Percentiles rank a stretch among this genome's conserved stretches.
Conservation (phyloP, 2,329 filamentous ascomycete species). For the Alternaria postmessia region DNA sequence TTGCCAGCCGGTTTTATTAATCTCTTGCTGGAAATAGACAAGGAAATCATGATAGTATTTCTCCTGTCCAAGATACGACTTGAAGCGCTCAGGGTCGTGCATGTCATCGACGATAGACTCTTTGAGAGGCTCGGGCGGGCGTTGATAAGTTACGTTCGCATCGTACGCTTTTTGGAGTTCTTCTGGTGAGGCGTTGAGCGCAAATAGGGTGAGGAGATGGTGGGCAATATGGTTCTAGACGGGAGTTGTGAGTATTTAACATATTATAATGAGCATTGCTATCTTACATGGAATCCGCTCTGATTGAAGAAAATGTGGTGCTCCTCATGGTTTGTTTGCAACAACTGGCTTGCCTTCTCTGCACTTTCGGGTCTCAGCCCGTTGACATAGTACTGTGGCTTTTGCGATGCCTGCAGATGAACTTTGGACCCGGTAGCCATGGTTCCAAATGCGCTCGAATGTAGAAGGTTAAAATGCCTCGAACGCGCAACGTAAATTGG, state of each 20-base stretch:
- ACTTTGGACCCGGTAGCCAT: conserved; percentile 47
- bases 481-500: background rate
- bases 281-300: conserved; percentile 71
- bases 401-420: conserved; percentile 54
- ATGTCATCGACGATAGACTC: conserved; percentile 64
- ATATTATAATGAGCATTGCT: background rate
- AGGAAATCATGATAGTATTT: conserved; percentile 77
- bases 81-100: conserved; percentile 64
- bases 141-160: conserved; percentile 72
- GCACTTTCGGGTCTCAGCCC: conserved; percentile 67
- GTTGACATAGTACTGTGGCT: conserved; percentile 57
- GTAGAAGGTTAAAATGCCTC: background rate
- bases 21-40: conserved; percentile 76
- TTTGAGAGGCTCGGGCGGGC: conserved; percentile 59
- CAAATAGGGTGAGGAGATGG: conserved; percentile 78
- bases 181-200: conserved; percentile 70
- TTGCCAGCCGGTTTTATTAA: conserved; percentile 70
- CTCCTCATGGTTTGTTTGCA: conserved; percentile 78
- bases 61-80: conserved; percentile 68
- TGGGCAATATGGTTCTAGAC: conserved; percentile 76
- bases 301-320: conserved; percentile 85
- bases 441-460: conserved; percentile 4
- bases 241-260: background rate
- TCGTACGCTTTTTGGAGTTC: conserved; percentile 71
- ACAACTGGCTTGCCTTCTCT: conserved; percentile 67